Evolutionary conservation across 441 rosid species (phyloP).

Genomic region (Erodium chrysanthum): DNA sequence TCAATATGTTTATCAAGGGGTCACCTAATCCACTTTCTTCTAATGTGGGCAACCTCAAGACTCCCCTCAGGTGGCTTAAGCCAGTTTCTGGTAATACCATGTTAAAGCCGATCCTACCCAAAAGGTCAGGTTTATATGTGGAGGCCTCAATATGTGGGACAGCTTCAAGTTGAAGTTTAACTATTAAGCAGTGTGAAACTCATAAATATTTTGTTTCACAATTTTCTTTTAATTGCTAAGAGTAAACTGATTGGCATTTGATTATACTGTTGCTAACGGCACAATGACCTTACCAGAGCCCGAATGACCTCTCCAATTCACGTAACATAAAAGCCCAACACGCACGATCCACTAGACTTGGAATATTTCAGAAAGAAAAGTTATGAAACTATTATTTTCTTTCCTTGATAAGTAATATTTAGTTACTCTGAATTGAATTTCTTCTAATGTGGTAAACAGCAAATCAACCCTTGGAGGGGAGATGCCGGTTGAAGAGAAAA

Average conservation of each 20-base stretch:
- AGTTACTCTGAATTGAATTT: not conserved
- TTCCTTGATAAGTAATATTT: not conserved
- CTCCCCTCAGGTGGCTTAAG: too few species aligned
- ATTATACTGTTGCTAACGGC: not conserved
- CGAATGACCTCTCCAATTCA: not conserved
- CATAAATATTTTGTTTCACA: not conserved
- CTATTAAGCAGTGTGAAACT: not conserved
- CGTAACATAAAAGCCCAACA: too few species aligned
- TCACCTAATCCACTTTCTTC: too few species aligned
- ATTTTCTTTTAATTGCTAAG: too few species aligned
- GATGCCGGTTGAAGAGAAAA: slow-evolving; percentile 59
- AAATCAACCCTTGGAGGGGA: slow-evolving; percentile 59
- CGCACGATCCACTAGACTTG: too few species aligned
- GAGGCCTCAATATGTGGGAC: too few species aligned
- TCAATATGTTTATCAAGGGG: too few species aligned
- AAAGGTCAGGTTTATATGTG: too few species aligned
- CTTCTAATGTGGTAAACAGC: slow-evolving; percentile 29
- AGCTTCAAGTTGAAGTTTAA: too few species aligned
- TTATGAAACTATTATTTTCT: not conserved
- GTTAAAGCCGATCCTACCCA: too few species aligned
- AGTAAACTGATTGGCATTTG: not conserved
- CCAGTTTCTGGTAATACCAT: too few species aligned
- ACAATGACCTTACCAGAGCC: not conserved
- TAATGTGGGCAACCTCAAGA: too few species aligned
- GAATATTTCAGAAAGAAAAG: not conserved